These are phyloP conservation scores for Erodium moschatum DNA, from an alignment of 441 rosid species.

Conservation along the genomic window DNA sequence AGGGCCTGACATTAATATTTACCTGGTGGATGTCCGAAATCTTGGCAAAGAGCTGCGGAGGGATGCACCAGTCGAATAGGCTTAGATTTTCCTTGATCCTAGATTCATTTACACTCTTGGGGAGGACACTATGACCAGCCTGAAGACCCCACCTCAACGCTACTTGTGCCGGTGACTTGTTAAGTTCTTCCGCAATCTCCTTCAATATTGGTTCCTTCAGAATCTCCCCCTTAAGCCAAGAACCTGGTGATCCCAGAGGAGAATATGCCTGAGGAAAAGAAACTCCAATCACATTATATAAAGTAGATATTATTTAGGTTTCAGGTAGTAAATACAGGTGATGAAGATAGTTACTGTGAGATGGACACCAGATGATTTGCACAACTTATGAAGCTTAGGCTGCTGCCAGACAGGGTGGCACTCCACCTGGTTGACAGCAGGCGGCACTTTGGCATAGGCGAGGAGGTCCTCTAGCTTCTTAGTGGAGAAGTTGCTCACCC, in stretches of 20 bases:
- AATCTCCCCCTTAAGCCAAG: conserved; percentile 42
- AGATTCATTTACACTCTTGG: conserved; percentile 39
- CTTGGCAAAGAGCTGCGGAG: conserved; percentile 34
- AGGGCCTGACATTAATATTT: background rate
- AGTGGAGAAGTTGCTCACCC: conserved; percentile 42
- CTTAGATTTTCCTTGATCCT: conserved; percentile 39
- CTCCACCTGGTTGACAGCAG: conserved; percentile 58
- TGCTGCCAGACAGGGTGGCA: conserved; percentile 61
- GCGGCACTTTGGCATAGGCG: conserved; percentile 33
- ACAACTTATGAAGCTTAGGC: conserved; percentile 37
- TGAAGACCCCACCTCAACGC: conserved; percentile 52
- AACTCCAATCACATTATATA: background rate
- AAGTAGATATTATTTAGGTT: background rate
- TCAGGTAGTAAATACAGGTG: background rate
- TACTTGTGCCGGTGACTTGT: conserved; percentile 45
- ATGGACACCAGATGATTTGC: conserved; percentile 48
- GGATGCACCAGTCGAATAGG: conserved; percentile 44
- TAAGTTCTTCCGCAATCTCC: conserved; percentile 33
- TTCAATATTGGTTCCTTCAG: conserved; percentile 35
- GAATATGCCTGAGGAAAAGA: conserved; percentile 34
- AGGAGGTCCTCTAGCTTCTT: conserved; percentile 41
- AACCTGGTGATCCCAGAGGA: conserved; percentile 48
- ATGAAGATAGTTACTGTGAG: conserved; percentile 29
- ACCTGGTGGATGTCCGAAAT: conserved; percentile 39
- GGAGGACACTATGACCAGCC: conserved; percentile 43